A percentile compares a stretch with the other conserved stretches of the same genome.
phyloP scores from a whole-genome alignment of 805 yeast genomes.

The Teunomyces cretensis region DNA sequence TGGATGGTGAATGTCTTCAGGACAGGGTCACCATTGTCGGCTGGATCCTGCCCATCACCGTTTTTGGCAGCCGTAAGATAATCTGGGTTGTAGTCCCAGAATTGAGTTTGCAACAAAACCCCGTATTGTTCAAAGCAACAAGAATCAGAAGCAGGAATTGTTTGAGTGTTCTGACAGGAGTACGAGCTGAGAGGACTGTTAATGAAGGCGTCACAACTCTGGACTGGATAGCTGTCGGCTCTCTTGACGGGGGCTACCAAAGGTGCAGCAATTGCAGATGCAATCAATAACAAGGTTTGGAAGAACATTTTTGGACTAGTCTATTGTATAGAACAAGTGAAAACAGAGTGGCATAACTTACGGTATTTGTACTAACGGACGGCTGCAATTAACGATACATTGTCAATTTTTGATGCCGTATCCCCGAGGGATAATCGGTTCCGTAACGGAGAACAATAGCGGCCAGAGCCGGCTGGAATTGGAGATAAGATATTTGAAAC shows the following conservation, averaged over 20 bases:
- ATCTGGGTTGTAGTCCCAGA: slow-evolving; percentile 82
- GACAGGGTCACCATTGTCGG: slow-evolving; percentile 55
- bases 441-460: too few relatives aligned
- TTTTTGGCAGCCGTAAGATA: slow-evolving; percentile 17
- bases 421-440: too few relatives aligned
- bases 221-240: not conserved
- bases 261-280: not conserved
- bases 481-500: too few relatives aligned
- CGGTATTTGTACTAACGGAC: not conserved
- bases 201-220: not conserved
- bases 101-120: slow-evolving; percentile 76
- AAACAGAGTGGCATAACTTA: not conserved
- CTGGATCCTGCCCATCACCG: not conserved
- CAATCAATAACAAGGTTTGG: not conserved
- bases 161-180: slow-evolving; percentile 51
- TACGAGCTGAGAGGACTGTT: slow-evolving; percentile 38
- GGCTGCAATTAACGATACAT: not conserved
- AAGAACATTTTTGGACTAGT: not conserved
- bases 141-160: slow-evolving; percentile 25
- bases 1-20: slow-evolving; percentile 63
- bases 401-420: too few relatives aligned
- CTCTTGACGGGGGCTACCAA: not conserved
- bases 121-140: slow-evolving; percentile 91
- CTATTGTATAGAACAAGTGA: not conserved
- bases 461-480: too few relatives aligned